These are phyloP conservation scores for Rhynchospora tenuis DNA, from an alignment of 176 grass and related monocot species.

Conservation along the genomic window DNA sequence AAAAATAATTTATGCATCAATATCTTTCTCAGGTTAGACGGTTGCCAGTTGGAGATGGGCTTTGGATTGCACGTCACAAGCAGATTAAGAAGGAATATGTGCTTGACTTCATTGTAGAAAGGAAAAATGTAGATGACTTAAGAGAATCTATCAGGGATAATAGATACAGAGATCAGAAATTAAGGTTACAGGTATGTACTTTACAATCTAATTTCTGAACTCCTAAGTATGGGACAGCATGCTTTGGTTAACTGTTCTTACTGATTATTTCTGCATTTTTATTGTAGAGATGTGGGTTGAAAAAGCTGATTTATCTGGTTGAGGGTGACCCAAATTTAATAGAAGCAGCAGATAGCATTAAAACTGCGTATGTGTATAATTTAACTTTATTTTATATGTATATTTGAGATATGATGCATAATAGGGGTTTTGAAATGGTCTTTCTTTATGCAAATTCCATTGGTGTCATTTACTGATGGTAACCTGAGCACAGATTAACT, in stretches of 20 bases:
- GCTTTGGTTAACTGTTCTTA: not conserved
- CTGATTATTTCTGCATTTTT: not conserved
- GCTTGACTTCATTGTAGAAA: slow-evolving; percentile 94
- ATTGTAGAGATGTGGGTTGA: slow-evolving; percentile 69
- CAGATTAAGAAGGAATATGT: slow-evolving; percentile 57
- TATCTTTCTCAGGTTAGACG: slow-evolving; percentile 40
- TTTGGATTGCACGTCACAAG: slow-evolving; percentile 70
- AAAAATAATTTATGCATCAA: not conserved
- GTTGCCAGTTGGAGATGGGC: slow-evolving; percentile 81
- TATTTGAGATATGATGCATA: not conserved
- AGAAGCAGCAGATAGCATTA: slow-evolving; percentile 50
- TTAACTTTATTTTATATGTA: slow-evolving; percentile 1
- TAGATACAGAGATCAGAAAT: slow-evolving; percentile 91
- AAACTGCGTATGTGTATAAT: slow-evolving; percentile 61
- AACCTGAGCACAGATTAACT: not conserved
- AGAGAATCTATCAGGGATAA: slow-evolving; percentile 65
- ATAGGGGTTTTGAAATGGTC: not conserved
- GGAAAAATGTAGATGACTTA: slow-evolving; percentile 71
- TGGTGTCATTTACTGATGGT: slow-evolving; percentile 9
- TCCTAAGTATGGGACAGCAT: not conserved
- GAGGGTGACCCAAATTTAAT: slow-evolving; percentile 61
- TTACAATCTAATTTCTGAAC: slow-evolving; percentile 3
- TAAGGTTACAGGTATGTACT: slow-evolving; percentile 61
- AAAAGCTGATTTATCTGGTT: slow-evolving; percentile 84
- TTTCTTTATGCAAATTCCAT: not conserved